Base-by-base conservation (phyloP, 2,329 filamentous ascomycete genomes). In the Lachnellula arida region DNA sequence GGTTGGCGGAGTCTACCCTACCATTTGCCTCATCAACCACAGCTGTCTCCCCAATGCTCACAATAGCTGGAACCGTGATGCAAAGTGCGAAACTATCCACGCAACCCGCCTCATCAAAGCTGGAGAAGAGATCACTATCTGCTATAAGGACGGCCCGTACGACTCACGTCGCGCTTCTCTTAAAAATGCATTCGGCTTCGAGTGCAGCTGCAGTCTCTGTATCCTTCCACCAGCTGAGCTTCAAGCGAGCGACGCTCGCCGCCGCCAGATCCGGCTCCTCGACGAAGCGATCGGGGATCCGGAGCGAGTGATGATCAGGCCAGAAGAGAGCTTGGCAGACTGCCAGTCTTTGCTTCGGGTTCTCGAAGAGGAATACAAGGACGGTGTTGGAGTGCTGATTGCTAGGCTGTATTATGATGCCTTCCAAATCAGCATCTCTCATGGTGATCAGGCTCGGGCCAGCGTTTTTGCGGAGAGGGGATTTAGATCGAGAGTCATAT, bases 381-480 rank as follows among this genome's bases (percentile, higher is more conserved):
- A 57, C 22, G 23, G 51, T 54, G 57, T 62, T 25, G 54, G 44
- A 17, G 55, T 44, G 4, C 54, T 59, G n/a, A 49, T 61, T 19
- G 56, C 70, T 32, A 65, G 70, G n/a, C 52, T 70, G 6, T 76
- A 75, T 58, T 73, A 73, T 52, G 70, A 75, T 54, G 73, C 73
- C 17, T 73, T 75, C 49, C 70, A 75, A 59, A 69, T 78, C 46
- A 58, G 63, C 49, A 68, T 73, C 42, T 63, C 66, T 7, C 71
- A 77, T 64, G 68, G 73, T 1, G 75, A 78, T 59, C 65, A 71
- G 54, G 74, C 75, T 46, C 67, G 75, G 46, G 74, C 74, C 7
- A 71, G 63, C 11, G 65, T 70, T 8, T 78, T 77, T 65, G 72
- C 72, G 5, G 67, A 74, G 54, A 71, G 63, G 52, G 66, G 65